A percentile compares a stretch with the other conserved stretches of the same genome.
These are phyloP conservation scores for Penicillium bovifimosum DNA, from an alignment of 495 filamentous ascomycete species.

Conservation along the genomic window DNA sequence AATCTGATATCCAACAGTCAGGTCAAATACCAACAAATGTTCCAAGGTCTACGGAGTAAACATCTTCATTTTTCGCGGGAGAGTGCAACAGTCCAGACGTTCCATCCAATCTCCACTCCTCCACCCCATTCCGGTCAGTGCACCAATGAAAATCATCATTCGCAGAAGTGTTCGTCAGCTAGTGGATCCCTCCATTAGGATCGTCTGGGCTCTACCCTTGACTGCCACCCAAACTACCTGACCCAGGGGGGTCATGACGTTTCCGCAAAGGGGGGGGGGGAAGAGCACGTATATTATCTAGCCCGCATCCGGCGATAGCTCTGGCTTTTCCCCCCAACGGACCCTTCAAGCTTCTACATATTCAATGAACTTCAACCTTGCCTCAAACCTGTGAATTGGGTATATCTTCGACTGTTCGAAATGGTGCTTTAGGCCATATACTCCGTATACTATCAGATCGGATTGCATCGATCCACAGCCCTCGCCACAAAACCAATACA, in stretches of 20 bases:
- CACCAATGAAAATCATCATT: slow-evolving; percentile 11
- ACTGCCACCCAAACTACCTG: slow-evolving; percentile 9
- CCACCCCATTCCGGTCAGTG: slow-evolving; percentile 15
- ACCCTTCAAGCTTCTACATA: slow-evolving; percentile 5
- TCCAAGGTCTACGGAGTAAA: background rate
- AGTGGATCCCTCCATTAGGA: slow-evolving; percentile 26
- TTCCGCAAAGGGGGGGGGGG: slow-evolving; percentile 19
- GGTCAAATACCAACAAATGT: background rate
- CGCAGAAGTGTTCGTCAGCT: slow-evolving; percentile 25
- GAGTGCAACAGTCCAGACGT: slow-evolving; percentile 18
- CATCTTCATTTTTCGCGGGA: background rate
- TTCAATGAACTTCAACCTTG: background rate
- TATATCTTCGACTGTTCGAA: background rate
- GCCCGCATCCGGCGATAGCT: slow-evolving; percentile 20
- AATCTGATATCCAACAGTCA: too few species aligned
- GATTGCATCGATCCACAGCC: background rate
- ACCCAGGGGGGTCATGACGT: slow-evolving; percentile 21
- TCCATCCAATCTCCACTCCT: slow-evolving; percentile 11
- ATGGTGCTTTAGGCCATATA: slow-evolving; percentile 15
- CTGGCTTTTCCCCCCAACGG: background rate
- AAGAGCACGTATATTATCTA: slow-evolving; percentile 10
- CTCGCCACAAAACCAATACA: background rate
- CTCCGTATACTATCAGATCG: background rate
- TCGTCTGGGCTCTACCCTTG: slow-evolving; percentile 18
- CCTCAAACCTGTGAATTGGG: background rate